These are phyloP conservation scores for Yamadazyma siamensis DNA, from an alignment of 1,139 yeast genomes.

Conservation along the genomic window DNA sequence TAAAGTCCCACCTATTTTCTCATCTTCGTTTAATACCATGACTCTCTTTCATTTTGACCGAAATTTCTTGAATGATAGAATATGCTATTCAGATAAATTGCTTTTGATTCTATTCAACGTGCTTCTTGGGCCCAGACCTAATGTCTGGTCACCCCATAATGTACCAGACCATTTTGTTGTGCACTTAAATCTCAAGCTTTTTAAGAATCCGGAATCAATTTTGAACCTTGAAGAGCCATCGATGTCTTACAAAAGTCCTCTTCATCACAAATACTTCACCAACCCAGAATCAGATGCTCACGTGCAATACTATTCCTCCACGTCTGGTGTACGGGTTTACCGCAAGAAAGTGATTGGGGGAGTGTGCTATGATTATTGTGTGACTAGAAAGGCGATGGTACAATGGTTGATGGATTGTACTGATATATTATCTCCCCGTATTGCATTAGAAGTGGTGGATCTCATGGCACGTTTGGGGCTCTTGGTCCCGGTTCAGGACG, in stretches of 20 bases:
- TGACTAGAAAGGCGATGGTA: constrained; percentile 73
- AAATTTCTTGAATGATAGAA: constrained; percentile 54
- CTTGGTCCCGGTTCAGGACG: constrained; percentile 4
- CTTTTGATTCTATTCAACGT: constrained; percentile 61
- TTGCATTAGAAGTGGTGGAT: constrained; percentile 62
- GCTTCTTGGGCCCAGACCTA: constrained; percentile 66
- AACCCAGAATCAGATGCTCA: constrained; percentile 88
- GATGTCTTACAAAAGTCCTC: constrained; percentile 56
- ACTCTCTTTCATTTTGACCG: constrained; percentile 67
- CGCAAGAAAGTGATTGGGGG: constrained; percentile 33
- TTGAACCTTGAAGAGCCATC: neutral
- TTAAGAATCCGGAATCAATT: constrained; percentile 1
- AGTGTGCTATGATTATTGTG: constrained; percentile 38
- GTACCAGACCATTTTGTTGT: constrained; percentile 21
- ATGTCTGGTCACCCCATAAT: constrained; percentile 61
- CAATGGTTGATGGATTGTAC: constrained; percentile 94
- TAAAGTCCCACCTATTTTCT: constrained; percentile 38
- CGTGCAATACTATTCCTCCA: constrained; percentile 70
- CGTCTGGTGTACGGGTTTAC: constrained; percentile 63
- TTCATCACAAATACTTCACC: constrained; percentile 72
- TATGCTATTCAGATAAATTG: constrained; percentile 62
- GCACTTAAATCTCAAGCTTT: constrained; percentile 6
- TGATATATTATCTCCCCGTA: constrained; percentile 55
- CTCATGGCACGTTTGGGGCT: constrained; percentile 50
- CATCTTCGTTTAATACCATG: constrained; percentile 65